Evolutionary conservation across 192 early-diverging fungal genomes (phyloP), one percentile per base, ranked within the genome.

Genomic region (Coemansia reversa): DNA sequence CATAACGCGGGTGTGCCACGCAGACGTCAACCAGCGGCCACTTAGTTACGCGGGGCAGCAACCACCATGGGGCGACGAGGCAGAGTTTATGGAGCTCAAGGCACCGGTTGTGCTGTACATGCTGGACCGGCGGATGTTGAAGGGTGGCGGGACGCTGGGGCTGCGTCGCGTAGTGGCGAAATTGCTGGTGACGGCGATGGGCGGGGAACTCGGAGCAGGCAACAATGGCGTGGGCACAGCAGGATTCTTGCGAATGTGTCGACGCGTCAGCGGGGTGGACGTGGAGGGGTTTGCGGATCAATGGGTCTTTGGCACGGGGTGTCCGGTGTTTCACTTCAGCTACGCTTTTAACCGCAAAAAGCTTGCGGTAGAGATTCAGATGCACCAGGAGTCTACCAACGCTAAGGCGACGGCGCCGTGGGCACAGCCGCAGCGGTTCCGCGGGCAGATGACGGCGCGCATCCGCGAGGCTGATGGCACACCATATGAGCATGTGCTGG

Each of bases 301-400:
- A 80, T 98, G 97, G 96, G 88, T 98, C 20, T 93, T 88, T 67
- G 91, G 90, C 25, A 90, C 90, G 35, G 96, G 94, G 5, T 93
- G 90, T 65, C 97, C 97, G 1, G 88, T 89, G 56, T 95, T 99
- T 67, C 77, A 74, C 62, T 87, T 96, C 45, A 62, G 63, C 19
- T 94, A 91, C 63, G 79, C 87, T 53, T 98, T 99, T 60, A 98
- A 95, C 75, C 88, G 94, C 39, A 98, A 96, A 81, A 96, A 96
- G 75, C 91, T 97, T 86, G 88, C 92, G 7, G 92, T 99, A 9
- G 95, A 98, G 73, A 87, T 99, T 62, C 84, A 81, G 45, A 87
- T 94, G 83, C 80, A 76, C 28, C 93, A 94, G 60, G 78, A 85
- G 51, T 87, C 86, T 28, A 88, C 91, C 11, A 92, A 84, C 58